Evolutionary conservation across 352 stramenopile species (phyloP), one percentile per base, ranked within the genome.

Genomic region (Phytopythium helicoides): DNA sequence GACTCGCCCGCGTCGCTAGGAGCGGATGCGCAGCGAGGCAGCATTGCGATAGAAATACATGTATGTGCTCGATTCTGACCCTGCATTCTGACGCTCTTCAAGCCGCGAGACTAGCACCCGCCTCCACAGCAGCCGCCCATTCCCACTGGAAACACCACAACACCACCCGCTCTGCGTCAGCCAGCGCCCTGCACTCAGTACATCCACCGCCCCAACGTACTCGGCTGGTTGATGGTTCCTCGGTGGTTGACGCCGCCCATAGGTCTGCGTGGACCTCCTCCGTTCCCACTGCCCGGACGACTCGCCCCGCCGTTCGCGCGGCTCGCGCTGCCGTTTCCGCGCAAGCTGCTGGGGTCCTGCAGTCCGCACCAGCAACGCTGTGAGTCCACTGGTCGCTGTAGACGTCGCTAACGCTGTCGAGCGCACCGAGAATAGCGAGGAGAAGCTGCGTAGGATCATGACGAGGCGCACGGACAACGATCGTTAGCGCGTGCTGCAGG

Each of bases 361-460:
- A 8, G n/a, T n/a, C n/a, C n/a, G n/a, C n/a, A n/a, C n/a, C n/a
- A n/a, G n/a, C n/a, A n/a, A n/a, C n/a, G n/a, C 3, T 23, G 49
- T 28, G 15, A 46, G 46, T 25, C 45, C 11, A 19, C 3, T 16
- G 8, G 40, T 3, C 6, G 19, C 40, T n/a, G 18, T 19, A 31
- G 7, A 19, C 3, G 31, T 9, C 23, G 31, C 33, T 26, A 50
- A n/a, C n/a, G n/a, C n/a, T n/a, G n/a, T n/a, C n/a, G n/a, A n/a
- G n/a, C 66, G 21, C 48, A 89, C 81, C 39, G 77, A 74, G 54
- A 92, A 88, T 12, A 92, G 55, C 14, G 81, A 79, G 14, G 74
- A 81, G 8, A 62, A 57, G 36, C 62, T 81, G 48, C 45, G 19
- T 18, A 52, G n/a, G 7, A 57, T 16, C 35, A 50, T 2, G 36